Evolutionary conservation across 2,329 filamentous ascomycete species (phyloP).

Genomic region (Tolypocladium tropicale): DNA sequence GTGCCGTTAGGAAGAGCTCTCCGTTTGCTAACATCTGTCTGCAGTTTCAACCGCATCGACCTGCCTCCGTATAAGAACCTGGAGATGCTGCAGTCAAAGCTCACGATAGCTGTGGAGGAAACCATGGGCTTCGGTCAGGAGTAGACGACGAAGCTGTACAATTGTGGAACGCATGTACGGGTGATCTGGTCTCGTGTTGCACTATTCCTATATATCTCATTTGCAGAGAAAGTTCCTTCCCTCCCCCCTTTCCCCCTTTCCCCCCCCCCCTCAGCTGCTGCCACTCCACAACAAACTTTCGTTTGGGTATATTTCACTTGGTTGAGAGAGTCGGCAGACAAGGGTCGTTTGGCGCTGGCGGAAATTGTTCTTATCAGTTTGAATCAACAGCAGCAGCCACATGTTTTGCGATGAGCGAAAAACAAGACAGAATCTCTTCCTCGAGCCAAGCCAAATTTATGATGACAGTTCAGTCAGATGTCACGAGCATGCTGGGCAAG

Average conservation of each 20-base stretch:
- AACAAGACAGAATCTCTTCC: not conserved
- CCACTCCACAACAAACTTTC: conserved; percentile 3
- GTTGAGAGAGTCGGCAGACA: conserved; percentile 18
- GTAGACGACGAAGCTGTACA: conserved; percentile 35
- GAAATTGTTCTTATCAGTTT: conserved; percentile 7
- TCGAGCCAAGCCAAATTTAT: not conserved
- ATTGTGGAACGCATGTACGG: not conserved
- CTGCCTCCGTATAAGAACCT: conserved; percentile 85
- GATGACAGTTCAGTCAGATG: not conserved
- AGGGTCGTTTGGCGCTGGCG: conserved; percentile 21
- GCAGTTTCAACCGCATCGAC: conserved; percentile 95
- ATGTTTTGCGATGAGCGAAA: not conserved
- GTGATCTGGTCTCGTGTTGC: not conserved
- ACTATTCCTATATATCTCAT: not conserved
- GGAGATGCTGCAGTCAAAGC: conserved; percentile 76
- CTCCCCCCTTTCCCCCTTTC: not conserved
- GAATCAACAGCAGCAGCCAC: conserved; percentile 2
- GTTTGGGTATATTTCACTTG: conserved; percentile 20
- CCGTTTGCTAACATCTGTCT: not conserved
- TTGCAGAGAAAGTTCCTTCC: not conserved
- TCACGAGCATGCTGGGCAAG: not conserved
- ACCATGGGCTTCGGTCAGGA: conserved; percentile 98
- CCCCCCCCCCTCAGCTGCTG: conserved; percentile 1
- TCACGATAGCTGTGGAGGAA: conserved; percentile 96
- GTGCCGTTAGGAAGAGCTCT: not conserved